These are phyloP conservation scores for Meyerozyma smithsonii DNA, from an alignment of 1,139 yeast genomes.

Conservation along the genomic window DNA sequence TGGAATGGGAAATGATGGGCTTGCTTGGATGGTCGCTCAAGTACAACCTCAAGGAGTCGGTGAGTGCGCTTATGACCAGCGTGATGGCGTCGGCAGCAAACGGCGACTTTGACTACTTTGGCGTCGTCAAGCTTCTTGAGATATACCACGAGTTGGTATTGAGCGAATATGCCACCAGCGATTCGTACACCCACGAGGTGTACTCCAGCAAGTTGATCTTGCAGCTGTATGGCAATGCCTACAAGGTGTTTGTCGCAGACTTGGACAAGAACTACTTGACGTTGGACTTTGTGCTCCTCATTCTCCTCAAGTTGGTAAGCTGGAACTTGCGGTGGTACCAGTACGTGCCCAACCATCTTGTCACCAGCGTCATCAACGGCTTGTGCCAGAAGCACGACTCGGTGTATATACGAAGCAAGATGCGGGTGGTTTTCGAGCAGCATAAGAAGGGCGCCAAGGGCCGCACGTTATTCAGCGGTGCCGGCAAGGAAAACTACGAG, in stretches of 20 bases:
- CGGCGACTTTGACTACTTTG: constrained; percentile 39
- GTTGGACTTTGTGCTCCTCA: constrained; percentile 32
- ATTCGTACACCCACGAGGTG: constrained; percentile 24
- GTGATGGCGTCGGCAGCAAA: constrained; percentile 28
- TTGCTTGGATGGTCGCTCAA: constrained; percentile 39
- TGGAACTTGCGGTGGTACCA: constrained; percentile 44
- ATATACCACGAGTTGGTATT: constrained; percentile 39
- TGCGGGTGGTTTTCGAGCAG: constrained; percentile 32
- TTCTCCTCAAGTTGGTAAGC: constrained; percentile 30
- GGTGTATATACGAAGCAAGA: constrained; percentile 26
- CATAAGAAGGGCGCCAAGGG: constrained; percentile 17
- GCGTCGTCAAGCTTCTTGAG: constrained; percentile 32
- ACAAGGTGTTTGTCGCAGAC: constrained; percentile 20
- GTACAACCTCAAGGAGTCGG: constrained; percentile 34
- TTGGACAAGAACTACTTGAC: constrained; percentile 27
- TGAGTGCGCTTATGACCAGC: constrained; percentile 38
- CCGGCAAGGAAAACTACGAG: constrained; percentile 14
- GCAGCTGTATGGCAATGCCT: constrained; percentile 18
- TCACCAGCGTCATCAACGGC: constrained; percentile 25
- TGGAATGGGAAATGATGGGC: constrained; percentile 43
- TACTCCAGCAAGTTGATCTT: constrained; percentile 34
- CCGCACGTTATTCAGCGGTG: constrained; percentile 7
- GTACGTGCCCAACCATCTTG: constrained; percentile 29
- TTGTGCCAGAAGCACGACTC: constrained; percentile 28
- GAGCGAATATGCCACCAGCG: constrained; percentile 31